Evolutionary conservation across 1,284 basidiomycete species (phyloP).

Genomic region (Marasmius tenuissimus): DNA sequence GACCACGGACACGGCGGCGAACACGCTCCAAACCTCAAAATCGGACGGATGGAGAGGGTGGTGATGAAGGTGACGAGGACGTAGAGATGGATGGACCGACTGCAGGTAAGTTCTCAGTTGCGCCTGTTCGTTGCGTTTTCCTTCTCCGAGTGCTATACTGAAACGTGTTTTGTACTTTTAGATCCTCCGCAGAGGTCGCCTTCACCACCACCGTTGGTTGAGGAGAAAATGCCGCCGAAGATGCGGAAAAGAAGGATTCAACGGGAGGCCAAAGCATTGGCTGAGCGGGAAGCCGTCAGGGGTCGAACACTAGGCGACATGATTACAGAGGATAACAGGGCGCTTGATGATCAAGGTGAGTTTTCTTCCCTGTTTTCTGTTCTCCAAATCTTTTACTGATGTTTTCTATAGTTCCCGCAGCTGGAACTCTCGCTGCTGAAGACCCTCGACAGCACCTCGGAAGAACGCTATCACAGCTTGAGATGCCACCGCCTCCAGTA

Average conservation of each 20-base stretch:
- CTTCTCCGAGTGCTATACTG: background rate
- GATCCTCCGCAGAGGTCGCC: background rate
- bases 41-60: no score
- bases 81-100: constrained; percentile 9
- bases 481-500: constrained; percentile 1
- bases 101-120: background rate
- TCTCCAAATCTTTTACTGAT: background rate
- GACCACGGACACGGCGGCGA: no score
- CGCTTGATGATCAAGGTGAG: constrained; percentile 13
- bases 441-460: background rate
- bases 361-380: background rate
- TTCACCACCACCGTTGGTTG: background rate
- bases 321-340: background rate
- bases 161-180: background rate
- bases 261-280: background rate
- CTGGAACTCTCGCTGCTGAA: constrained; percentile 31
- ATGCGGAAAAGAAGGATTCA: constrained; percentile 53
- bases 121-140: background rate
- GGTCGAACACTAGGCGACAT: constrained; percentile 33
- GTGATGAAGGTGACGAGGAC: no score
- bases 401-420: background rate
- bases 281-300: constrained; percentile 10
- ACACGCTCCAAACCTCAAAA: no score
- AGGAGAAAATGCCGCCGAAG: constrained; percentile 59
- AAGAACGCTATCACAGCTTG: background rate